phyloP scores from a whole-genome alignment of 2,329 filamentous ascomycete species.

The Xylaria sp. region DNA sequence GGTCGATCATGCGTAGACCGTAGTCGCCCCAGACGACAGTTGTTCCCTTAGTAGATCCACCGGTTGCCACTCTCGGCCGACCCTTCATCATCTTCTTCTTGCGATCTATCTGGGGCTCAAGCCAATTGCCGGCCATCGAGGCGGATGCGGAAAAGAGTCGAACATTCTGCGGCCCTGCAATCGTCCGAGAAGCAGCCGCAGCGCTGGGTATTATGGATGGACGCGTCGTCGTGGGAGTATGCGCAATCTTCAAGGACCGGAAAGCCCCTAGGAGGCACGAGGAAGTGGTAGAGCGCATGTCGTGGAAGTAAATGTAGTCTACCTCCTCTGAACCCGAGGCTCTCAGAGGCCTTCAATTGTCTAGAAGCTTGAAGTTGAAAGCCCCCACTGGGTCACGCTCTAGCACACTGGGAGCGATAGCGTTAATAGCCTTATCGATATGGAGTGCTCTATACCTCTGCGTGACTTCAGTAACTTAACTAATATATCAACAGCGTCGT shows the following conservation, averaged over 20 bases:
- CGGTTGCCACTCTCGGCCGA: constrained; percentile 85
- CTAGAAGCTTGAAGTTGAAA: constrained; percentile 26
- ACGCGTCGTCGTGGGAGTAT: constrained; percentile 53
- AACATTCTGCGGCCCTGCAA: constrained; percentile 55
- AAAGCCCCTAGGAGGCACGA: constrained; percentile 62
- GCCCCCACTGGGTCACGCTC: neutral
- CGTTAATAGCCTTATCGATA: too few species aligned
- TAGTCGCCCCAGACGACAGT: constrained; percentile 98
- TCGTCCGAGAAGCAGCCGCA: constrained; percentile 49
- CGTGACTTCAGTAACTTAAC: too few species aligned
- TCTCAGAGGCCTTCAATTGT: constrained; percentile 1
- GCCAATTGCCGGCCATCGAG: constrained; percentile 74
- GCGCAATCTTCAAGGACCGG: constrained; percentile 59
- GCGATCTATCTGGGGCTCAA: constrained; percentile 78
- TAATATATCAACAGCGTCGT: too few species aligned
- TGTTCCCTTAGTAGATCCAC: constrained; percentile 90
- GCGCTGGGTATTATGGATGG: constrained; percentile 48
- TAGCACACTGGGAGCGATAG: too few species aligned
- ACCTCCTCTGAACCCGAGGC: constrained; percentile 9
- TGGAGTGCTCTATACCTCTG: too few species aligned
- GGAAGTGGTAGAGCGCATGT: constrained; percentile 60
- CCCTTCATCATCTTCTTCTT: constrained; percentile 94
- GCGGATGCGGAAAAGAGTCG: constrained; percentile 79
- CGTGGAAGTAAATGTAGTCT: constrained; percentile 41
- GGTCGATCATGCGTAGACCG: constrained; percentile 90